Evolutionary conservation across 2,329 filamentous ascomycete genomes (phyloP), one percentile per base, ranked within the genome.

Genomic region (Aspergillus japonicus): DNA sequence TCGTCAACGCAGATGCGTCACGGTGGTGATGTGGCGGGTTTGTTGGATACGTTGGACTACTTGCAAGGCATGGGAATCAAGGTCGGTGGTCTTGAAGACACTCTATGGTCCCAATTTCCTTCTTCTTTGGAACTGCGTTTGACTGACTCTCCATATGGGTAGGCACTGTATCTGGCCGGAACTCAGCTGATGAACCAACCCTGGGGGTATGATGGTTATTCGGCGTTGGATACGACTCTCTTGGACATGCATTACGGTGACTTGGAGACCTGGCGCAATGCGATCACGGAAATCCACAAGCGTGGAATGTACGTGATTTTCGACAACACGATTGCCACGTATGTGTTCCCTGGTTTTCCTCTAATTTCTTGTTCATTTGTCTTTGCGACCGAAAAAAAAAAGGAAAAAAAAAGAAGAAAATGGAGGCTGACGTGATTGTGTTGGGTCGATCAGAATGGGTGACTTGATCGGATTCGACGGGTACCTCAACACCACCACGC

Each of bases 281-380:
- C 81, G 3, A 82, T 88, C 57, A 75, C 80, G 11, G 84, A 84
- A 51, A 85, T 88, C 19, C 86, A 89, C 66, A 70, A 72, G 1
- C 78, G 83, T 29, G 82, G 80, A 58, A 88, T 89, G 85, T 87
- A 87, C 73, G 84, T 88, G 42, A 76, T 89, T 29, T 71, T 88
- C 60, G 86, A 88, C 69, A 87, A 87, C 66, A 88, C 86, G 1
- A 81, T 88, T 69, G 81, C 83, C 39, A 88, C 86, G 76, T 81
- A 72, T 75, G 78, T 73, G 11, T 16, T 3, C 4, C n/a, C 14
- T 6, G 3, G 3, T 1, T 26, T 29, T 29, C 3, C 7, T 29
- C 26, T 29, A 7, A 8, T 29, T 29, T 8, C 26, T 29, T 29
- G 26, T 29, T 29, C 7, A 29, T 2, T 29, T 29, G 26, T 29